These are phyloP conservation scores for Aspergillus steynii DNA, from an alignment of 495 filamentous ascomycete genomes.

Conservation along the genomic window DNA sequence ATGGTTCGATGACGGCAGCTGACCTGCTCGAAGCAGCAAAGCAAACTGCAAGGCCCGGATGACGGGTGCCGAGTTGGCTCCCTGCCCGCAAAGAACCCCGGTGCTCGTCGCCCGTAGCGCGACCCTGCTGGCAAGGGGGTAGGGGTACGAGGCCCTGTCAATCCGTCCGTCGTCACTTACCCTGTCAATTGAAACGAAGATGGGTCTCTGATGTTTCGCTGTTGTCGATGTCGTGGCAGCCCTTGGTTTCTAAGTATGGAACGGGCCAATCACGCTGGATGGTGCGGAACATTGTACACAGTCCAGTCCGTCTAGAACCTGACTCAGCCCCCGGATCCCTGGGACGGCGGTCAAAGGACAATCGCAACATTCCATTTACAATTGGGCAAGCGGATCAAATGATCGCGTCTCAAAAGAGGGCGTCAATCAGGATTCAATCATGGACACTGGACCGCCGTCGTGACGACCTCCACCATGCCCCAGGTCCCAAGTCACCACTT, in stretches of 20 bases:
- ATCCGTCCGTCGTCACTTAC: neutral
- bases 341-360: constrained; percentile 2
- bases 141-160: neutral
- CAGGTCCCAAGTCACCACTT: constrained; percentile 1
- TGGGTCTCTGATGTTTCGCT: neutral
- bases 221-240: constrained; percentile 4
- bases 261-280: constrained; percentile 5
- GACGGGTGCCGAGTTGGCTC: neutral
- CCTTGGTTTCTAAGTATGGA: constrained; percentile 10
- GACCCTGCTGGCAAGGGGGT: neutral
- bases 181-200: neutral
- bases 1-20: constrained; percentile 29
- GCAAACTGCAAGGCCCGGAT: constrained; percentile 2
- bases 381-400: neutral
- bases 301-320: constrained; percentile 15
- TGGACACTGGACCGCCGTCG: neutral
- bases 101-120: neutral
- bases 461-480: neutral
- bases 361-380: constrained; percentile 13
- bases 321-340: constrained; percentile 8
- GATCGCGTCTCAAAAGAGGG: neutral
- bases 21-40: constrained; percentile 18
- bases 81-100: neutral
- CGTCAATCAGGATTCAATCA: neutral
- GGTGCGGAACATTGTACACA: neutral